Base-by-base conservation (phyloP, 2,329 filamentous ascomycete species). In the Coniochaeta sp. region DNA sequence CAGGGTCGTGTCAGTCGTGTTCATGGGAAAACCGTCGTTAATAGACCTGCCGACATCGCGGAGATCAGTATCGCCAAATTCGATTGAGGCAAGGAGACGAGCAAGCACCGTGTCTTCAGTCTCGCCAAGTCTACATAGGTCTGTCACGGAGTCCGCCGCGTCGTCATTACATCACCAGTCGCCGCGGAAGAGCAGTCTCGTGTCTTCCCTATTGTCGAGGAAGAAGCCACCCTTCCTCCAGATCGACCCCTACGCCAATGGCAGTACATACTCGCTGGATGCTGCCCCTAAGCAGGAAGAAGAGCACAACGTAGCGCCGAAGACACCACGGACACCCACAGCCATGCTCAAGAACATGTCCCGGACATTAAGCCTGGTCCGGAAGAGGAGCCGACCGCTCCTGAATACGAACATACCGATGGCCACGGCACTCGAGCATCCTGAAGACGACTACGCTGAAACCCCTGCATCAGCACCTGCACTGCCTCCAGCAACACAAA, bases 21-120 rank as follows among this genome's bases (percentile, higher is more conserved):
- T 81, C 62, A 76, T 81, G 3, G 84, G 83, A 61, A 86, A 84
- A 72, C 85, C 85, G 5, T 81, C 77, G 54, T 77, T 87, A 14
- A 76, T 85, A 61, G 74, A 85, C 64, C 73, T 86, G 14, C 69
- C 70, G 14, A 68, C 68, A 17, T 72, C 74, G 34, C 72, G 75
- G 58, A 72, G 78, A 62, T 79, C 79, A n/a, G 65, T 72, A 9
- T 77, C 80, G 5, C 75, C 77, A 11, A 74, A 70, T 62, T 75
- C 74, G 11, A 67, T 70, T 59, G 69, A 67, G 65, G 71, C 66
- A 63, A 63, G 67, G 55, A 66, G 63, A 31, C 65, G 65, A 57
- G 62, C 63, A 6, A 67, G 66, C 62, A 66, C 57, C n/a, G 60
- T 70, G 50, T 68, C 68, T 54, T 66, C 67, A 28, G 61, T 44